Base-by-base conservation (phyloP, 108 stramenopile species). In the Pseudonitzschia pungens region DNA sequence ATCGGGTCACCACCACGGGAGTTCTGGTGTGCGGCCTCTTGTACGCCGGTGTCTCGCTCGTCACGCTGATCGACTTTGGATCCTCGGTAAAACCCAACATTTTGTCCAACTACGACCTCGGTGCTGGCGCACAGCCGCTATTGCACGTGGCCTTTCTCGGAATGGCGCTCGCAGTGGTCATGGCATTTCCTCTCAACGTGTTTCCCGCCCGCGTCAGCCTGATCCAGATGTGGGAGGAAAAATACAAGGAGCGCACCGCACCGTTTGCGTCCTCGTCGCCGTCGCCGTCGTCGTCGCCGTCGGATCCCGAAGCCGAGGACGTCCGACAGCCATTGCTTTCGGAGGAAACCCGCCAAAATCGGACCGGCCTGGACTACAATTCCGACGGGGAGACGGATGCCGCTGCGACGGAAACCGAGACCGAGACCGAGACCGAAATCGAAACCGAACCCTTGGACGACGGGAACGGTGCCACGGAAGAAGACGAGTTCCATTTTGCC, bases 131-230 rank as follows among this genome's bases (percentile, higher is more conserved):
- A 33, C 42, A 72, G 15, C 75, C 81, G 1, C 59, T 93, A 14
- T 81, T 91, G 80, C 89, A 86, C 54, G 73, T 83, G 24, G 85
- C 92, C 16, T 85, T 88, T 56, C 71, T 83, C 14, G 82, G 82
- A 41, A 87, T 93, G 80, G 89, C 83, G 26, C 62, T 90, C n/a
- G 89, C 92, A 8, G 82, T 93, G 21, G 84, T 90, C 36, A 85
- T 90, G 66, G 92, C 90, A 4, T 93, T 85, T 73, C 92, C 92
- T 7, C 83, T 93, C 53, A 93, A 91, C 66, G 84, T 93, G 11
- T 86, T 93, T 40, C 92, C 92, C 10, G 88, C 89, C 12, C 75
- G 90, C 9, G 84, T 87, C 33, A 87, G 86, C 28, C 44, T 91
- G 68, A 72, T 84, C 27, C 67, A 83, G 48, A 88, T 92, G 63